Percentiles rank a stretch among this genome's conserved stretches.
Evolutionary conservation across 257 asterid species (phyloP).

Genomic region (Rehmannia glutinosa): DNA sequence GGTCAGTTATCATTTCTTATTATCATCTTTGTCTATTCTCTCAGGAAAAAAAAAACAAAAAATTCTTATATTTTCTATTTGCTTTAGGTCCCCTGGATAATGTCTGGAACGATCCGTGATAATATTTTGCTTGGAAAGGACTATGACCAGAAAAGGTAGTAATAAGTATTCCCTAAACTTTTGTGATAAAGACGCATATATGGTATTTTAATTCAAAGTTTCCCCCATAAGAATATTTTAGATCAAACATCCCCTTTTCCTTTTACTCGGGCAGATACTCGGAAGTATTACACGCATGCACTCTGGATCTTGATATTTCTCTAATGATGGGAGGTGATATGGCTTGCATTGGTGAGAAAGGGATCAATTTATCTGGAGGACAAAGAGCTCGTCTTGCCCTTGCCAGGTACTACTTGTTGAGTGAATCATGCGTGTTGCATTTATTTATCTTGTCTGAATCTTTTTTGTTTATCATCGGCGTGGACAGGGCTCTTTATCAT

Average conservation of each 20-base stretch:
- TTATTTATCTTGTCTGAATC: constrained; percentile 34
- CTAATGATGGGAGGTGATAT: constrained; percentile 86
- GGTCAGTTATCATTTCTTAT: constrained; percentile 39
- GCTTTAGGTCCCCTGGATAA: constrained; percentile 85
- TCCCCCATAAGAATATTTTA: background rate
- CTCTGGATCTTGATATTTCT: constrained; percentile 74
- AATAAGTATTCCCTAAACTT: background rate
- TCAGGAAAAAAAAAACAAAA: background rate
- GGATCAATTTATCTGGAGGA: constrained; percentile 86
- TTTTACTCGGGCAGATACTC: constrained; percentile 50
- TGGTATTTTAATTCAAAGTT: background rate
- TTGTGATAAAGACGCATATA: background rate
- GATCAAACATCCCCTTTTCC: background rate
- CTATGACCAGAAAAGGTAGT: constrained; percentile 60
- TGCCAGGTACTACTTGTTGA: constrained; percentile 55
- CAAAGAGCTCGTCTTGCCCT: constrained; percentile 92
- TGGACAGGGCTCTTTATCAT: constrained; percentile 77
- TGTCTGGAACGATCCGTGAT: constrained; percentile 91
- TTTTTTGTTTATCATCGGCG: constrained; percentile 9
- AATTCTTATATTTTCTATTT: constrained; percentile 16
- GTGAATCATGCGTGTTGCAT: constrained; percentile 9
- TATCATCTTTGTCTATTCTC: constrained; percentile 9
- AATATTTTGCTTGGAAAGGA: constrained; percentile 81
- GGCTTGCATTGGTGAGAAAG: constrained; percentile 90
- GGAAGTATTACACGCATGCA: constrained; percentile 61